These are phyloP conservation scores for Daldinia concentrica DNA, from an alignment of 495 filamentous ascomycete species.

Conservation along the genomic window DNA sequence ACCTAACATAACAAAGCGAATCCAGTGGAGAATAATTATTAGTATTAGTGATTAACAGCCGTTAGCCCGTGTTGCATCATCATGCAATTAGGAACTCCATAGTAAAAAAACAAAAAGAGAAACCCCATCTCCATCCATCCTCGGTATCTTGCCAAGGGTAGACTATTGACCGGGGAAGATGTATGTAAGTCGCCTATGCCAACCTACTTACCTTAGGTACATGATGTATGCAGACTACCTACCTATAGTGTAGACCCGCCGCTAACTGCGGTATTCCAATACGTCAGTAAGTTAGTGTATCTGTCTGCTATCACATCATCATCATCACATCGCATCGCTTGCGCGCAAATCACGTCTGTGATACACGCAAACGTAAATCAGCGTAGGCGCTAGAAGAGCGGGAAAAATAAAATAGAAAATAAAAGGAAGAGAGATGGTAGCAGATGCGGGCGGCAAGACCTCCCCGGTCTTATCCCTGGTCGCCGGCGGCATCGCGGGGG, in stretches of 20 bases:
- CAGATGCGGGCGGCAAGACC: conserved; percentile 41
- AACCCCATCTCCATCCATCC: background rate
- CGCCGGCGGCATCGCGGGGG: conserved; percentile 65
- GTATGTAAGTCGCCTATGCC: background rate
- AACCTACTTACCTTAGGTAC: no score
- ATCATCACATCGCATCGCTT: background rate
- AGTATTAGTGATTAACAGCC: background rate
- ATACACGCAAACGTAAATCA: background rate
- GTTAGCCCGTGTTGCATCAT: background rate
- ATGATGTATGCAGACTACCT: no score
- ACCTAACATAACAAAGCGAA: background rate
- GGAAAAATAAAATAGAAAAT: background rate
- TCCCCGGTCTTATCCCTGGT: conserved; percentile 59
- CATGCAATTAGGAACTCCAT: background rate
- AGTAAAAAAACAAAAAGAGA: background rate
- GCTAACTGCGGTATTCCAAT: background rate
- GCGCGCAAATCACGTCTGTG: background rate
- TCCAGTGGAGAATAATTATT: background rate
- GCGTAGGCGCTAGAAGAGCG: background rate
- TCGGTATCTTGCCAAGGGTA: background rate
- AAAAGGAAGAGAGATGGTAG: conserved; percentile 23
- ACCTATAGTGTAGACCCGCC: background rate
- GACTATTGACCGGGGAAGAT: conserved; percentile 1
- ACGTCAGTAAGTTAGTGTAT: background rate
- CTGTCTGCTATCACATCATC: background rate